Percentiles rank a stretch among this genome's conserved stretches.
Evolutionary conservation across 176 grass and related monocot species (phyloP).

Genomic region (Pontederia paniculata): DNA sequence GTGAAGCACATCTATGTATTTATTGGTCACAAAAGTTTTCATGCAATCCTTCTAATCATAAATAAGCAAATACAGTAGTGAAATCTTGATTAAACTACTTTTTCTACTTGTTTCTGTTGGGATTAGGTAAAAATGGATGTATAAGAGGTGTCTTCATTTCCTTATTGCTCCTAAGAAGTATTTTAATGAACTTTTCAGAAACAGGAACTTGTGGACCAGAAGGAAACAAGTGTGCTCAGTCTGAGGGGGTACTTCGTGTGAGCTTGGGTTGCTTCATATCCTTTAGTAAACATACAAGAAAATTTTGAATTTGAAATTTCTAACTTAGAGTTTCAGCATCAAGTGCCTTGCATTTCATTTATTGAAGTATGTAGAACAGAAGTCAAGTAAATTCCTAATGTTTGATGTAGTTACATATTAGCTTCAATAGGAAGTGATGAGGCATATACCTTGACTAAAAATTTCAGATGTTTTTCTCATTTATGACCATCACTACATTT

Average conservation of each 20-base stretch:
- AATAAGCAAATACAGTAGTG: too few species aligned
- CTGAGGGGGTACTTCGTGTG: conserved; percentile 65
- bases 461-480: conserved; percentile 68
- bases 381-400: not conserved
- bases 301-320: not conserved
- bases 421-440: not conserved
- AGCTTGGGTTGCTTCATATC: conserved; percentile 95
- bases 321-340: not conserved
- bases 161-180: not conserved
- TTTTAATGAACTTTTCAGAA: conserved; percentile 34
- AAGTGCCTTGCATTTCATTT: not conserved
- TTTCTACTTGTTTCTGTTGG: too few species aligned
- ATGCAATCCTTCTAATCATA: too few species aligned
- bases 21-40: too few species aligned
- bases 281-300: not conserved
- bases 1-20: too few species aligned
- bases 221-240: conserved; percentile 52
- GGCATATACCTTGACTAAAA: conserved; percentile 24
- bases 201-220: conserved; percentile 48
- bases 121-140: not conserved
- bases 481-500: conserved; percentile 71
- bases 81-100: too few species aligned
- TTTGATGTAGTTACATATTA: not conserved
- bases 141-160: not conserved
- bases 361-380: not conserved